These are phyloP conservation scores for Flaveria trinervia DNA, from an alignment of 129 eudicot genomes.

Conservation along the genomic window DNA sequence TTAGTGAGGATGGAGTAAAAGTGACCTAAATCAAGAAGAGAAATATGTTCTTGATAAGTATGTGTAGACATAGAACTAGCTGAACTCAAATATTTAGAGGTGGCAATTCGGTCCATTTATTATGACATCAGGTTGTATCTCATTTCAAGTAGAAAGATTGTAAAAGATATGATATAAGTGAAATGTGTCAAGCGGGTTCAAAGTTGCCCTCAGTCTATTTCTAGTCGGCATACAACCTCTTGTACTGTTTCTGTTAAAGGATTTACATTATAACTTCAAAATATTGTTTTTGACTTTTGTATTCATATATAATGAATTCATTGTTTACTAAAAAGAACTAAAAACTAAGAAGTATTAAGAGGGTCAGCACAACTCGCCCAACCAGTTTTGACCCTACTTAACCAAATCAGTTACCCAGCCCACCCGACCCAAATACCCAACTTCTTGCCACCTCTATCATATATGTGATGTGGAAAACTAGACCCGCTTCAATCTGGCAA, in stretches of 20 bases:
- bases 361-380: background rate
- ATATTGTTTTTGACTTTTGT: background rate
- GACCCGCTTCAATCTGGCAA: conserved; percentile 90
- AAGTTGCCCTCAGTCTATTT: background rate
- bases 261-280: background rate
- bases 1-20: conserved; percentile 69
- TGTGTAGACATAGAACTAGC: background rate
- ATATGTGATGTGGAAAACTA: conserved; percentile 9
- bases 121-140: conserved; percentile 9
- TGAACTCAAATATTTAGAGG: background rate
- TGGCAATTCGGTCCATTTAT: background rate
- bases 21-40: conserved; percentile 56
- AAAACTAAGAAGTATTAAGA: background rate
- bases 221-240: conserved; percentile 7
- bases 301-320: background rate
- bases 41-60: conserved; percentile 4
- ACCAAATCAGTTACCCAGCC: conserved; percentile 8
- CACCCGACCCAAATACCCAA: background rate
- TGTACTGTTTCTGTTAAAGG: background rate
- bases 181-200: conserved; percentile 14
- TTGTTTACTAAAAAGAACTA: background rate
- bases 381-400: background rate
- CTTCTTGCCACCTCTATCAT: background rate
- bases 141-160: background rate
- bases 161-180: background rate